Percentiles rank a stretch among this genome's conserved stretches.
phyloP scores from a whole-genome alignment of 805 yeast genomes.

The Yamadazyma olivae region DNA sequence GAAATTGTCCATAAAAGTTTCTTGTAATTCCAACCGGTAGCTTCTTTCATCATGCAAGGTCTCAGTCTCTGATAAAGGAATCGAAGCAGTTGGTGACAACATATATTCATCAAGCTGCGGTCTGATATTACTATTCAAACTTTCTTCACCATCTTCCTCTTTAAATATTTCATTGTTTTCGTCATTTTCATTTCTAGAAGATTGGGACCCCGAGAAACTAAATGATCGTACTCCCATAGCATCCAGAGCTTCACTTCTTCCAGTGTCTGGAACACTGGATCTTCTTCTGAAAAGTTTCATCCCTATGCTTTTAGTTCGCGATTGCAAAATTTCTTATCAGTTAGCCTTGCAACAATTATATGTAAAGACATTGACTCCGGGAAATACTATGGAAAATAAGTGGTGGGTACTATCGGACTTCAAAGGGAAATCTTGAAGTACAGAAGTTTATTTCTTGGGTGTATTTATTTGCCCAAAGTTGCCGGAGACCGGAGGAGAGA shows the following conservation, averaged over 20 bases:
- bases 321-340: conserved; percentile 1
- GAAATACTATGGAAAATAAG: no score
- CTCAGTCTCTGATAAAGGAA: conserved; percentile 32
- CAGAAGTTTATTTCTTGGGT: no score
- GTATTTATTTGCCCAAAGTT: no score
- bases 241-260: no score
- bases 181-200: neutral
- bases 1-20: conserved; percentile 34
- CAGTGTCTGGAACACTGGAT: neutral
- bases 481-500: no score
- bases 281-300: neutral
- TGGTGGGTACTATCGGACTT: no score
- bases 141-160: no score
- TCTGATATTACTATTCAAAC: no score
- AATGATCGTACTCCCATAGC: no score
- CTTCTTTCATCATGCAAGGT: conserved; percentile 23
- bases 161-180: neutral
- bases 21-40: conserved; percentile 33
- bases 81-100: conserved; percentile 9
- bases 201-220: neutral
- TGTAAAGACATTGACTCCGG: no score
- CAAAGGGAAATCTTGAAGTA: no score
- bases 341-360: no score
- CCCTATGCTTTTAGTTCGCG: neutral
- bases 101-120: conserved; percentile 9